A percentile compares a stretch with the other conserved stretches of the same genome.
Conservation (phyloP, 257 asterid genomes). For the Nicotiana otophora region DNA sequence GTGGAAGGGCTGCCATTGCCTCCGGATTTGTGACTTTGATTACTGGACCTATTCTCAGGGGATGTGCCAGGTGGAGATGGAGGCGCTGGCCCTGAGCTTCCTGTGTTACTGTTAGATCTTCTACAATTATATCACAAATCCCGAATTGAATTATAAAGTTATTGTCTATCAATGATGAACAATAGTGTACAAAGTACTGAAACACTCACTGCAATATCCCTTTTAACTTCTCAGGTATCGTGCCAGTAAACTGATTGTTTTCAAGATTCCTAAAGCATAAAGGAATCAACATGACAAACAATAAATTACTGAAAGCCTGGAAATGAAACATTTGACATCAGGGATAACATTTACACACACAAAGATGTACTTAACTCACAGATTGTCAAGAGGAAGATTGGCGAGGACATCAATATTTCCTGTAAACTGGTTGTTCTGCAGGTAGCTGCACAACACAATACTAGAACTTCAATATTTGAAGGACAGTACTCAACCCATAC, state of each 20-base stretch:
- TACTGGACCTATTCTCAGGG: constrained; percentile 46
- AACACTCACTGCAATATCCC: constrained; percentile 63
- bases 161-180: background rate
- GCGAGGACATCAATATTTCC: constrained; percentile 93
- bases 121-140: constrained; percentile 15
- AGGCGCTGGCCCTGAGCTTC: constrained; percentile 72
- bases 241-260: constrained; percentile 83
- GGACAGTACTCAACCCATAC: background rate
- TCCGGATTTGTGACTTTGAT: constrained; percentile 40
- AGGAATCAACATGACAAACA: constrained; percentile 8
- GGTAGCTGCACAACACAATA: constrained; percentile 47
- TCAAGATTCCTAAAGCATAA: constrained; percentile 54
- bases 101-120: constrained; percentile 64
- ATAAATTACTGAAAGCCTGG: background rate
- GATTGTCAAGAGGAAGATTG: constrained; percentile 65
- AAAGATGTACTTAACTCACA: constrained; percentile 44
- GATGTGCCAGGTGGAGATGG: constrained; percentile 96
- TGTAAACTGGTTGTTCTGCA: constrained; percentile 84
- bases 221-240: constrained; percentile 66
- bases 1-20: constrained; percentile 35
- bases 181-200: background rate
- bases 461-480: background rate
- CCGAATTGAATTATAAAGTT: background rate
- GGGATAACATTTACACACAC: background rate
- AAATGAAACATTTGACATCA: background rate